Evolutionary conservation across 1,139 yeast species (phyloP), one percentile per base, ranked within the genome.

Genomic region (Entelexis sorbosivorans): DNA sequence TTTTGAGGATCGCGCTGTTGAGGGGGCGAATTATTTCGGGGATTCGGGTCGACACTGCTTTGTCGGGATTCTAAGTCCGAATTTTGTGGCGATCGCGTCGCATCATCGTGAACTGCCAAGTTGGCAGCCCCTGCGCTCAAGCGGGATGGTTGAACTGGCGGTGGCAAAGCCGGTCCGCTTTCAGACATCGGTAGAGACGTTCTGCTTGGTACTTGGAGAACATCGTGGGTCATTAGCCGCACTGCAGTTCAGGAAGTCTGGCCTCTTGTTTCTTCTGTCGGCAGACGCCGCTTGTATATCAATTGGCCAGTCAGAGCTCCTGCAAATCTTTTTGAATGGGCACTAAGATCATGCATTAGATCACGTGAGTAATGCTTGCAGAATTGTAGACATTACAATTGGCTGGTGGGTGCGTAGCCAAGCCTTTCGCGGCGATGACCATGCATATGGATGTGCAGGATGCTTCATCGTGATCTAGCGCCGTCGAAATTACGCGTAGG

Each of bases 311-410:
- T 40, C 22, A 29, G 16, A 22, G 22, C 34, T 5, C 8, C 33
- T 29, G 44, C 44, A 40, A 40, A 40, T 40, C 44, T 22, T 40
- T 40, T 40, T 29, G 34, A 29, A 19, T 40, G 34, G 34, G 33
- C 32, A n/a, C 28, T 9, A 3, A 3, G n/a, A 26, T 6, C 19
- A 24, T 28, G 22, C 17, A 14, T 19, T 1, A 2, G 13, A 6
- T 16, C 44, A 40, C 35, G 44, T 40, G 44, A 17, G 14, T 11
- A 5, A 4, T 16, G 10, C 9, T 5, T 9, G 4, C 13, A 5
- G 9, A 40, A 36, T 29, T 40, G 20, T 19, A 6, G 2, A 17
- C 7, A 3, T 3, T 29, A 4, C 17, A 40, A 40, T 40, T 40
- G 44, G 44, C n/a, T 17, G 7, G 29, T 3, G 7, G 6, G 5